These are phyloP conservation scores for Erythrobasidium yunnanense DNA, from an alignment of 768 basidiomycete genomes.

Conservation along the genomic window DNA sequence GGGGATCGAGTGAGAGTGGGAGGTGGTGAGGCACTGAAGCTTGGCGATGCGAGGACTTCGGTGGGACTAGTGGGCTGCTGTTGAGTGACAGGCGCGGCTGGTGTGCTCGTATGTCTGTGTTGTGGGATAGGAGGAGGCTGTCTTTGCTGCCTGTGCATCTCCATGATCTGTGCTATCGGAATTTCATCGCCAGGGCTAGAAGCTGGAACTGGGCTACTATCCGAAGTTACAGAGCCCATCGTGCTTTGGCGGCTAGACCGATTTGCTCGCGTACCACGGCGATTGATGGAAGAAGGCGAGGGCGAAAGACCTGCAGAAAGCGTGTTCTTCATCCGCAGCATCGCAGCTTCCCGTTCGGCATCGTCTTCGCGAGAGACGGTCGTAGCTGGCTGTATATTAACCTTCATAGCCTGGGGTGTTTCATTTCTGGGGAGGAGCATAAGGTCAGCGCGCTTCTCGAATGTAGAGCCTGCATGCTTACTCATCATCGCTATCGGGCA, in stretches of 20 bases:
- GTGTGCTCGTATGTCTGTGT: neutral
- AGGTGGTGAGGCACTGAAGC: neutral
- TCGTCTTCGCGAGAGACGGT: conserved; percentile 40
- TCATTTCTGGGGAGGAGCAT: conserved; percentile 8
- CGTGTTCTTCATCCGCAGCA: conserved; percentile 41
- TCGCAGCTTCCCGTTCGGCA: conserved; percentile 41
- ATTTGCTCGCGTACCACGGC: conserved; percentile 41
- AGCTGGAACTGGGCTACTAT: neutral
- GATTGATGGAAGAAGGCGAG: conserved; percentile 34
- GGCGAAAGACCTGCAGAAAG: conserved; percentile 38
- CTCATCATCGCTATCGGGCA: conserved; percentile 36
- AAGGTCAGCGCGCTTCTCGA: neutral
- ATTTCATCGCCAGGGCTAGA: conserved; percentile 3
- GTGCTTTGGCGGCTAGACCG: conserved; percentile 44
- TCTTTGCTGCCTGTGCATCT: conserved; percentile 3
- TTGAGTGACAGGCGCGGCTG: neutral
- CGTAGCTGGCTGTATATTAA: conserved; percentile 40
- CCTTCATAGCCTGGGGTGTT: conserved; percentile 24
- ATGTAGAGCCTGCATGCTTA: neutral
- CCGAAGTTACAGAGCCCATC: conserved; percentile 30
- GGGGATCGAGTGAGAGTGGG: neutral
- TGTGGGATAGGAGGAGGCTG: conserved; percentile 16
- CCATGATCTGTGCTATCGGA: conserved; percentile 1
- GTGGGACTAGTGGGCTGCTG: neutral
- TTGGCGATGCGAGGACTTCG: neutral